A percentile compares a stretch with the other conserved stretches of the same genome.
These are phyloP conservation scores for Saccharomycopsis fibuligera DNA, from an alignment of 805 yeast species.

Conservation along the genomic window DNA sequence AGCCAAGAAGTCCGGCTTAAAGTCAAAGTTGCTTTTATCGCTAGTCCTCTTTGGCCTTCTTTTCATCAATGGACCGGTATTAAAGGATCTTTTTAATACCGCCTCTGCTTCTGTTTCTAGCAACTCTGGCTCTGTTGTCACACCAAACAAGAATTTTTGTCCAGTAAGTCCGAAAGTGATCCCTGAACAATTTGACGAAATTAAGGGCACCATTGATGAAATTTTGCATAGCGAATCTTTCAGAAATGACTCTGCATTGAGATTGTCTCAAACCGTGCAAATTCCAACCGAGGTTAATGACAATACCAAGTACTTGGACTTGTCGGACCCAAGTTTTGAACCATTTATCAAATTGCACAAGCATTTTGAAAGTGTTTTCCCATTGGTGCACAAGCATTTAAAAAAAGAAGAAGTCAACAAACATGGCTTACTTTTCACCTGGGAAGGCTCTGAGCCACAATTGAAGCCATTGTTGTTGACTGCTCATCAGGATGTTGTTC, in stretches of 20 bases:
- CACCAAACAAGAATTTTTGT: conserved; percentile 22
- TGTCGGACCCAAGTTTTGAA: conserved; percentile 45
- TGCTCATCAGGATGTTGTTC: conserved; percentile 81
- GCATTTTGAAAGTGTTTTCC: conserved; percentile 49
- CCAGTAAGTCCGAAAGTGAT: conserved; percentile 11
- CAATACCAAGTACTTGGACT: conserved; percentile 39
- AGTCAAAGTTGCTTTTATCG: too few relatives aligned
- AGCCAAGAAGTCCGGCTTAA: too few relatives aligned
- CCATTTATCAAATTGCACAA: conserved; percentile 43
- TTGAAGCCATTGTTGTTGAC: conserved; percentile 62
- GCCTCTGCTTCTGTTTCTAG: conserved; percentile 20
- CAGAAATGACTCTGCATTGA: conserved; percentile 36
- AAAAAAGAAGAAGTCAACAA: conserved; percentile 51
- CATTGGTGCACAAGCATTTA: conserved; percentile 42
- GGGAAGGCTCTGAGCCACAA: conserved; percentile 45
- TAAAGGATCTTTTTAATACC: conserved; percentile 21
- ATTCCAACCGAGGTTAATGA: conserved; percentile 64
- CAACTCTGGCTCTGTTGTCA: conserved; percentile 25
- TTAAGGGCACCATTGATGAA: conserved; percentile 6
- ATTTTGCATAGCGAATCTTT: conserved; percentile 30
- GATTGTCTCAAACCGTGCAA: conserved; percentile 52
- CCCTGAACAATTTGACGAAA: conserved; percentile 9
- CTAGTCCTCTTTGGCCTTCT: too few relatives aligned
- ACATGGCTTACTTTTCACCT: conserved; percentile 56
- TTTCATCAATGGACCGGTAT: too few relatives aligned